Conservation (phyloP, 2,329 filamentous ascomycete species). For the Aureobasidium sp. region DNA sequence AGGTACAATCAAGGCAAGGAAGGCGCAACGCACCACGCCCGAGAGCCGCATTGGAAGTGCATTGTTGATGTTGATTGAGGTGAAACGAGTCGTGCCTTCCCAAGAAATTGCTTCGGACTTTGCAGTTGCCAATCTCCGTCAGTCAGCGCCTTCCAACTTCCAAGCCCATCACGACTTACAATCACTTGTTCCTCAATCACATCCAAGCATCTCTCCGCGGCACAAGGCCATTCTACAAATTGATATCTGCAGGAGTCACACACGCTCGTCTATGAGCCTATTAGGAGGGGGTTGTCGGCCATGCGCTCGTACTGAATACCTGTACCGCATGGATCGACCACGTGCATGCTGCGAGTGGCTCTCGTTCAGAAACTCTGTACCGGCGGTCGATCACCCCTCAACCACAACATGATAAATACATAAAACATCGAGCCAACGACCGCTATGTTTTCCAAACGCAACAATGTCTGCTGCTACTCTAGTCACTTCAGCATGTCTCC, state of each 20-base stretch:
- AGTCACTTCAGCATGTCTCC: slow-evolving; percentile 4
- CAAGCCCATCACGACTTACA: neutral
- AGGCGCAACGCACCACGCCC: slow-evolving; percentile 38
- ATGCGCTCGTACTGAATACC: neutral
- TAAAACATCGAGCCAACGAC: neutral
- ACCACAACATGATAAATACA: neutral
- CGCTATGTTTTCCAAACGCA: neutral
- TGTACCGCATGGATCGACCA: neutral
- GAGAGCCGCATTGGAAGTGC: slow-evolving; percentile 43
- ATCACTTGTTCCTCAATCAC: neutral
- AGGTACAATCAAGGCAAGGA: slow-evolving; percentile 53
- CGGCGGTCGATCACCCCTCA: neutral
- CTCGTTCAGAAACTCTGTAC: neutral
- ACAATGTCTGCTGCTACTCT: neutral
- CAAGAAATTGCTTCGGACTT: slow-evolving; percentile 10
- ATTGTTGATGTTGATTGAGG: neutral
- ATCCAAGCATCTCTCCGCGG: neutral
- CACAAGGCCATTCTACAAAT: neutral
- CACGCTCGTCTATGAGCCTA: neutral
- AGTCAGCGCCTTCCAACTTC: neutral
- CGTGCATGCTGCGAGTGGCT: slow-evolving; percentile 11
- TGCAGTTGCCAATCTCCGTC: neutral
- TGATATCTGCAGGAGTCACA: rapidly evolving
- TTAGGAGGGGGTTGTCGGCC: neutral
- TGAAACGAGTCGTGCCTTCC: neutral